Conservation (phyloP, 176 grass and related monocot species). For the Aegilops longissima region DNA sequence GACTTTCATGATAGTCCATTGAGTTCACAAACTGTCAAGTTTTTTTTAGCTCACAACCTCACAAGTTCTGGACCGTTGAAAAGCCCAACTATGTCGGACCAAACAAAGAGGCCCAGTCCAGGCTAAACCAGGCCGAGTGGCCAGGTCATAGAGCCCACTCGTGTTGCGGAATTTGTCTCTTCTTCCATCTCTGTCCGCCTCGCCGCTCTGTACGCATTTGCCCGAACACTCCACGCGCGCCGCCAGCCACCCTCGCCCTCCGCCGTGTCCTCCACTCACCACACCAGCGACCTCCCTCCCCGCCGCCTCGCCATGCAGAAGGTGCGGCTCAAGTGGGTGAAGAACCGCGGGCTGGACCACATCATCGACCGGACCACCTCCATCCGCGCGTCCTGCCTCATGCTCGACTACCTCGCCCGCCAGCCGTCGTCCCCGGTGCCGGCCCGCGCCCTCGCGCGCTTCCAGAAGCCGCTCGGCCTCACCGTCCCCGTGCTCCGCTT, state of each 20-base stretch:
- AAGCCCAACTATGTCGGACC: background rate
- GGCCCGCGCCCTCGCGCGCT: constrained; percentile 58
- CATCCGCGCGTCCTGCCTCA: constrained; percentile 73
- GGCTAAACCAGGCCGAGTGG: background rate
- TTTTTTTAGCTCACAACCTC: too few relatives aligned
- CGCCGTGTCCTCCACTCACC: background rate
- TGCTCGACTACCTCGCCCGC: constrained; percentile 77
- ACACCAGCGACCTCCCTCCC: background rate
- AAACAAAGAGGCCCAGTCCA: background rate
- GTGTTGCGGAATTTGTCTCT: background rate
- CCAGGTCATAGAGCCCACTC: background rate
- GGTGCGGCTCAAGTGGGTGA: constrained; percentile 96
- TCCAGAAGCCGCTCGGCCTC: constrained; percentile 77
- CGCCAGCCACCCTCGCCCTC: background rate
- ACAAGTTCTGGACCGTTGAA: background rate
- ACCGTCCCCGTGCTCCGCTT: constrained; percentile 85
- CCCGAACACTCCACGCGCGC: constrained; percentile 23
- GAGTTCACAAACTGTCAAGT: too few relatives aligned
- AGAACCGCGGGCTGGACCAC: constrained; percentile 93
- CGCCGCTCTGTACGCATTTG: constrained; percentile 17
- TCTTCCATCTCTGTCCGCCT: background rate
- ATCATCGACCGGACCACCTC: constrained; percentile 80
- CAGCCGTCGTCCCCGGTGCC: constrained; percentile 46
- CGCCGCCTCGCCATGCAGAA: constrained; percentile 46
- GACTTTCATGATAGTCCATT: background rate